Evolutionary conservation across 2,329 filamentous ascomycete genomes (phyloP).

Genomic region (Phaeomoniella chlamydospora): DNA sequence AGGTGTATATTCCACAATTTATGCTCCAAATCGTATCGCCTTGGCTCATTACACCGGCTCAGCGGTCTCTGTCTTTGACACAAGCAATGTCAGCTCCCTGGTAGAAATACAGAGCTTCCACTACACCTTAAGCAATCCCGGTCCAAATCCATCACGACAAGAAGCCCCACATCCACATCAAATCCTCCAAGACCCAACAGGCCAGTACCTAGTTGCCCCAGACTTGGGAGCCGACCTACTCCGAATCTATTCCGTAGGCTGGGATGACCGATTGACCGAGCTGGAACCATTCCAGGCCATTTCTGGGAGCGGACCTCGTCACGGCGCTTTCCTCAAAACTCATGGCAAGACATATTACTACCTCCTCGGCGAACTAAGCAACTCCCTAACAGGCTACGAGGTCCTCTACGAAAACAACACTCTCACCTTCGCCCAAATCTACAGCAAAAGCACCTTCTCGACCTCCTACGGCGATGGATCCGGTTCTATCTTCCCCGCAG

Average conservation of each 20-base stretch:
- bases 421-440: conserved; percentile 5
- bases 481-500: conserved; percentile 1
- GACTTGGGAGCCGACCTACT: conserved; percentile 53
- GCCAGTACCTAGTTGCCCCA: conserved; percentile 46
- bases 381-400: conserved; percentile 35
- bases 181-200: conserved; percentile 50
- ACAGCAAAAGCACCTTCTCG: conserved; percentile 1
- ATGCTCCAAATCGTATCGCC: conserved; percentile 1
- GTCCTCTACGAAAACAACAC: conserved; percentile 23
- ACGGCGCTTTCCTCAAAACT: conserved; percentile 41
- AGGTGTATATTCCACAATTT: neutral
- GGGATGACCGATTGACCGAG: conserved; percentile 25
- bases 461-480: conserved; percentile 1
- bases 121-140: conserved; percentile 22
- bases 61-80: conserved; percentile 16
- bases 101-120: conserved; percentile 22
- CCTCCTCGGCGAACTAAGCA: conserved; percentile 45
- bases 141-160: conserved; percentile 32
- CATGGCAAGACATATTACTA: conserved; percentile 38
- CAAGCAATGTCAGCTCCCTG: conserved; percentile 11
- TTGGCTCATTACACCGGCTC: conserved; percentile 15
- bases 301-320: conserved; percentile 48
- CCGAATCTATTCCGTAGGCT: conserved; percentile 41
- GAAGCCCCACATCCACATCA: conserved; percentile 49
- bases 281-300: conserved; percentile 26